phyloP scores from a whole-genome alignment of 108 stramenopile species.

The Mediolabrus comicus region DNA sequence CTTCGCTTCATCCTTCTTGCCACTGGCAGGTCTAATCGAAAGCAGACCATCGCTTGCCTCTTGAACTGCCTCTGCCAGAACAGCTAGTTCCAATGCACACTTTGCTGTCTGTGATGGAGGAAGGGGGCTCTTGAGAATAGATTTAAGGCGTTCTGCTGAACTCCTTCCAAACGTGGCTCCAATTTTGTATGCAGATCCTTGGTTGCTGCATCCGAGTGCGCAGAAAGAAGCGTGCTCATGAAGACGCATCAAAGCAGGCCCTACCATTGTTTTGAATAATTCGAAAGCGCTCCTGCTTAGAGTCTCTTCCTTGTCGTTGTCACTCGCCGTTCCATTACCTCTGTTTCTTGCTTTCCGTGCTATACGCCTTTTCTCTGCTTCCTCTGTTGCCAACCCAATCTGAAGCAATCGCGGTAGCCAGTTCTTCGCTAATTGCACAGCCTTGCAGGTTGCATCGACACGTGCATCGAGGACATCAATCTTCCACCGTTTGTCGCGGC shows the following conservation, averaged over 20 bases:
- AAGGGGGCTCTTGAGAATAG: conserved; percentile 66
- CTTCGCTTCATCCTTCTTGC: conserved; percentile 10
- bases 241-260: conserved; percentile 61
- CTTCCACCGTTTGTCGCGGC: conserved; percentile 79
- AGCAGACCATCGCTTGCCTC: conserved; percentile 45
- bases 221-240: conserved; percentile 85
- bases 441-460: conserved; percentile 68
- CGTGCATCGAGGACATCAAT: conserved; percentile 82
- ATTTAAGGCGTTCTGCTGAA: conserved; percentile 65
- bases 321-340: conserved; percentile 2
- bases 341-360: conserved; percentile 38
- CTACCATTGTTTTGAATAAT: conserved; percentile 64
- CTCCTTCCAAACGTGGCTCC: conserved; percentile 69
- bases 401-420: conserved; percentile 81
- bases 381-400: conserved; percentile 74
- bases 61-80: conserved; percentile 65
- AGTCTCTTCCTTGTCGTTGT: conserved; percentile 5
- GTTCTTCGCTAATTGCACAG: conserved; percentile 62
- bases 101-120: conserved; percentile 79
- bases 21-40: conserved; percentile 38
- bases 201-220: conserved; percentile 70
- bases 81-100: conserved; percentile 81
- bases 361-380: conserved; percentile 82
- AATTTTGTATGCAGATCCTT: conserved; percentile 67
- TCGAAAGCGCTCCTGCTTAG: conserved; percentile 59